These are phyloP conservation scores for Cyclotella choctawhatcheeana DNA, from an alignment of 108 stramenopile species.

Conservation along the genomic window DNA sequence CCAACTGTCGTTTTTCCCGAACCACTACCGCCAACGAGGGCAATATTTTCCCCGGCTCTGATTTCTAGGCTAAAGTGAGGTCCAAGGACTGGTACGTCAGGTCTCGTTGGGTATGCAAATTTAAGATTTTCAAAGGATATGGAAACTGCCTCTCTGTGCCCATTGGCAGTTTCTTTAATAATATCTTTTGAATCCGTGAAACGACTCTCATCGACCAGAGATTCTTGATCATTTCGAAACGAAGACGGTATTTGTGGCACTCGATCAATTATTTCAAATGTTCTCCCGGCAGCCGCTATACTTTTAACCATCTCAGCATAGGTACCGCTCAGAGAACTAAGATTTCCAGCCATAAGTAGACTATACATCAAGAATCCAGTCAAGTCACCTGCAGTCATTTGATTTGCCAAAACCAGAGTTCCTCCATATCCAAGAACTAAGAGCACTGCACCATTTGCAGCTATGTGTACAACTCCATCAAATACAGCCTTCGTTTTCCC, in stretches of 20 bases:
- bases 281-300: slow-evolving; percentile 62
- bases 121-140: slow-evolving; percentile 67
- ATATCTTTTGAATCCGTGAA: slow-evolving; percentile 1
- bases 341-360: slow-evolving; percentile 81
- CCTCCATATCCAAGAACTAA: slow-evolving; percentile 83
- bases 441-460: slow-evolving; percentile 77
- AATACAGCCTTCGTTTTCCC: slow-evolving; percentile 73
- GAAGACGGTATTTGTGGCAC: slow-evolving; percentile 53
- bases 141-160: slow-evolving; percentile 41
- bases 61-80: slow-evolving; percentile 69
- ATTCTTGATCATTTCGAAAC: slow-evolving; percentile 3
- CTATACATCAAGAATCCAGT: slow-evolving; percentile 92
- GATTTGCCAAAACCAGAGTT: slow-evolving; percentile 64
- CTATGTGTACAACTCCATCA: slow-evolving; percentile 77
- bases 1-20: slow-evolving; percentile 87
- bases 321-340: slow-evolving; percentile 65
- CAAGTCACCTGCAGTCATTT: slow-evolving; percentile 77
- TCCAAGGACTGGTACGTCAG: slow-evolving; percentile 69
- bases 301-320: slow-evolving; percentile 79
- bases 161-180: not conserved
- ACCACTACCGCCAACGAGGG: slow-evolving; percentile 90
- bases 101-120: slow-evolving; percentile 91
- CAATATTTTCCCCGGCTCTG: slow-evolving; percentile 76
- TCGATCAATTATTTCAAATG: slow-evolving; percentile 74
- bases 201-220: not conserved